Percentiles rank a stretch among this genome's conserved stretches.
These are phyloP conservation scores for Pseudogymnoascus sp. DNA, from an alignment of 2,329 filamentous ascomycete genomes.

Conservation along the genomic window DNA sequence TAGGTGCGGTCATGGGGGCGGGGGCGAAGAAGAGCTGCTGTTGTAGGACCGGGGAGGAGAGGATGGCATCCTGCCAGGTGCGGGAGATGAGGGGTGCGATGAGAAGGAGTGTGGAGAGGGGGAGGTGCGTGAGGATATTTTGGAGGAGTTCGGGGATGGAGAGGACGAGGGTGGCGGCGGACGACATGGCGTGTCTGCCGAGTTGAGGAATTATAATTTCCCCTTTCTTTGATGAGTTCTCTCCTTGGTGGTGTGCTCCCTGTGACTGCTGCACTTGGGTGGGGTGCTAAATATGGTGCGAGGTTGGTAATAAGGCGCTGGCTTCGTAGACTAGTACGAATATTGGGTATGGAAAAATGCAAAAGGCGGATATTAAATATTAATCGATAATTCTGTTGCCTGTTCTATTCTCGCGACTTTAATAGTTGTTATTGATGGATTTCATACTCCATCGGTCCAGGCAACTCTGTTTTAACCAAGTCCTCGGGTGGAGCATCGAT, in stretches of 20 bases:
- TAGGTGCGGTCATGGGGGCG: not conserved
- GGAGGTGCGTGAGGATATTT: not conserved
- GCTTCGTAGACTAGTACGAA: not conserved
- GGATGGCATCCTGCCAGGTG: not conserved
- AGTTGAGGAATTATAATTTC: not conserved
- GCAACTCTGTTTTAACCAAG: not conserved
- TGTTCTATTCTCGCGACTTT: not conserved
- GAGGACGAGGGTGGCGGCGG: not conserved
- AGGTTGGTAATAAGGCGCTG: not conserved
- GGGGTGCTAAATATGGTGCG: not conserved
- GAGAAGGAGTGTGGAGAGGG: not conserved
- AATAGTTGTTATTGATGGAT: not conserved
- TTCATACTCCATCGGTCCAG: not conserved
- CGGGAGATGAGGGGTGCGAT: not conserved
- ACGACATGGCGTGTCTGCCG: not conserved
- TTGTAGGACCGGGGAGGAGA: not conserved
- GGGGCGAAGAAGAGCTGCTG: not conserved
- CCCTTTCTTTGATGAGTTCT: not conserved
- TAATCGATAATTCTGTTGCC: not conserved
- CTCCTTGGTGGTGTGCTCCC: not conserved
- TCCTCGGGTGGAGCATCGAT: not conserved
- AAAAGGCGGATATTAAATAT: not conserved
- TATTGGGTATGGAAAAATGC: not conserved
- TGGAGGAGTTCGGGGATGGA: constrained; percentile 3
- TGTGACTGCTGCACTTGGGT: not conserved